Base-by-base conservation (phyloP, 768 basidiomycete genomes). In the Pisolithus orientalis region DNA sequence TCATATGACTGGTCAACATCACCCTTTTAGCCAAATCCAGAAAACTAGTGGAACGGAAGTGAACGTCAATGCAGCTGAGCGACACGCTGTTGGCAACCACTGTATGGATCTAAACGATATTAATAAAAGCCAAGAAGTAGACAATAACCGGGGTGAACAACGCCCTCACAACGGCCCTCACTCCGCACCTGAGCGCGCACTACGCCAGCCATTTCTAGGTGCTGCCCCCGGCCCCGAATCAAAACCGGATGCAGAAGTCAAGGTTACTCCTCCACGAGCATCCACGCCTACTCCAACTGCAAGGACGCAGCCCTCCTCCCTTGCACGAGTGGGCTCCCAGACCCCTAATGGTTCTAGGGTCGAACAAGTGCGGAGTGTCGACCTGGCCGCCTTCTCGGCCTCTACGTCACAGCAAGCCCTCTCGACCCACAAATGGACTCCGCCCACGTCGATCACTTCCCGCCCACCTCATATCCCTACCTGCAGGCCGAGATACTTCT, bases 371-470 rank as follows among this genome's bases (percentile, higher is more conserved):
- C 65, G 63, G 4, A 58, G 58, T 44, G 4, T 69, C 13, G 62
- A 69, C 42, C 58, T 66, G 13, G 55, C 57, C 16, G 38, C 57
- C 7, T 38, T 56, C n/a, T 58, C 63, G 0, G 50, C 11, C 5
- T 55, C 58, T 37, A 16, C 32, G 29, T 45, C 49, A 14, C 55
- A 55, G n/a, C 8, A 43, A 6, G 8, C 59, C 63, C 17, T 57
- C 61, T 7, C 8, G 39, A 2, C 51, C 59, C 0, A 44, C 52
- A 10, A 28, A 9, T 13, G 13, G 21, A 14, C 32, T 34, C 14
- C 51, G 25, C 1, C 13, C 52, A 6, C 67, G 63, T 10, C 53
- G 53, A 51, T 65, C 65, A 1, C 54, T 65, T 8, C 58, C 65
- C 1, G 49, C 47, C 0, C 40, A 51, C 7, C 13, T 47, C 7